phyloP scores from a whole-genome alignment of 805 yeast genomes.

The Yarrowia alimentaria region DNA sequence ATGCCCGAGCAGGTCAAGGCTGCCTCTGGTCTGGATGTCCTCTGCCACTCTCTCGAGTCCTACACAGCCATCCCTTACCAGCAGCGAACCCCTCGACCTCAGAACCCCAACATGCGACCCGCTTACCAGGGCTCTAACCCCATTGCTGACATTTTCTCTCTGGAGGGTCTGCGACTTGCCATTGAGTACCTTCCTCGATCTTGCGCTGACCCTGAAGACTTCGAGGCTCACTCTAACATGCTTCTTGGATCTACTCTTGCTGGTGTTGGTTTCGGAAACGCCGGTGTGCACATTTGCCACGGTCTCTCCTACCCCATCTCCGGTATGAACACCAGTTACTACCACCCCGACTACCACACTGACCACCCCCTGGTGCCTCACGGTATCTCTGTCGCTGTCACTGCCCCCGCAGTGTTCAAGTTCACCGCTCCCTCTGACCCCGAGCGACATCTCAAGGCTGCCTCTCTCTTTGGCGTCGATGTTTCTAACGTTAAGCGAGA shows the following conservation, averaged over 20 bases:
- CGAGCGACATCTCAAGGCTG: constrained; percentile 42
- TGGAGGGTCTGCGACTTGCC: constrained; percentile 45
- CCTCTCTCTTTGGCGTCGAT: constrained; percentile 42
- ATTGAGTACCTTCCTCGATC: constrained; percentile 45
- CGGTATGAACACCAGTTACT: constrained; percentile 42
- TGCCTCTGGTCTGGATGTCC: constrained; percentile 46
- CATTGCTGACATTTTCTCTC: constrained; percentile 46
- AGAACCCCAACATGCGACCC: constrained; percentile 42
- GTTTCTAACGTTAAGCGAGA: constrained; percentile 40
- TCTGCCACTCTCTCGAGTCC: constrained; percentile 48
- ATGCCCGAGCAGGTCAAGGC: constrained; percentile 47
- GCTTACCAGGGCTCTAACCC: constrained; percentile 49
- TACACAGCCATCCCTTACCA: constrained; percentile 47
- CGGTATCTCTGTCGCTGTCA: constrained; percentile 48
- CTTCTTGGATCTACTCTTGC: constrained; percentile 48
- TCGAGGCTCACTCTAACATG: constrained; percentile 46
- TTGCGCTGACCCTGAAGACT: constrained; percentile 44
- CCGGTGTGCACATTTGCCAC: constrained; percentile 47
- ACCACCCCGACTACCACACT: constrained; percentile 42
- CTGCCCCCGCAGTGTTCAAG: constrained; percentile 47
- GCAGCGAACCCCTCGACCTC: constrained; percentile 43
- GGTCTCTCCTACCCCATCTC: constrained; percentile 45
- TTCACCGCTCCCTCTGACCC: constrained; percentile 45
- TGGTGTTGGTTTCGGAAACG: constrained; percentile 49
- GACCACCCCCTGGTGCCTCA: constrained; percentile 47